Evolutionary conservation across 2,329 filamentous ascomycete genomes (phyloP).

Genomic region (Knufia petricola): DNA sequence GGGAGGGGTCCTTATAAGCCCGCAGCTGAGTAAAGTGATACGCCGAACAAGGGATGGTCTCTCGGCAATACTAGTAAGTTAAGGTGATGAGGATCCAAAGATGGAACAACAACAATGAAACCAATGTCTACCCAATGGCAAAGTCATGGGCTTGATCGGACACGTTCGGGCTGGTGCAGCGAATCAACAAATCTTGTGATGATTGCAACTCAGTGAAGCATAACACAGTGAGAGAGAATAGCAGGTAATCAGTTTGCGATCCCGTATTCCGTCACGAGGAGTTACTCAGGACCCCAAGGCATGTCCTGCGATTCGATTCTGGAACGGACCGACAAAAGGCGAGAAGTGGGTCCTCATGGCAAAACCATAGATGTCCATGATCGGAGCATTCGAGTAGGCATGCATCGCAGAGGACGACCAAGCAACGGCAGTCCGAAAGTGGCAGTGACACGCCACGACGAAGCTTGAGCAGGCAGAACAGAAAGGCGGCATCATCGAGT

Average conservation of each 20-base stretch:
- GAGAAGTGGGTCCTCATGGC: not conserved
- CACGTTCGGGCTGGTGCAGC: not conserved
- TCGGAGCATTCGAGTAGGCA: not conserved
- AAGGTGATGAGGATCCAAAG: not conserved
- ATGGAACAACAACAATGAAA: not conserved
- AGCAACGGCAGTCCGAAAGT: slow-evolving; percentile 1
- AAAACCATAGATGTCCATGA: not conserved
- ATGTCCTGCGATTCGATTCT: not conserved
- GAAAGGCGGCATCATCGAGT: not conserved
- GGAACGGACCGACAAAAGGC: slow-evolving; percentile 5
- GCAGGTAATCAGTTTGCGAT: not conserved
- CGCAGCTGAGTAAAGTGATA: not conserved
- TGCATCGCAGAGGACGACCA: not conserved
- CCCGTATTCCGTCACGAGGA: not conserved
- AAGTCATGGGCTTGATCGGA: not conserved
- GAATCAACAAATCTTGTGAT: not conserved
- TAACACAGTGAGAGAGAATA: not conserved
- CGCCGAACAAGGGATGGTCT: not conserved
- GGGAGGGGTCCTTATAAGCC: slow-evolving; percentile 4
- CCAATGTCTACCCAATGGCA: not conserved
- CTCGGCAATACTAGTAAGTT: not conserved
- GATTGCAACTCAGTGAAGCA: not conserved
- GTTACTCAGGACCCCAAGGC: not conserved
- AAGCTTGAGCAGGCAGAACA: not conserved
- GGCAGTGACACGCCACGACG: slow-evolving; percentile 1